These are phyloP conservation scores for Croton laevigatus DNA, from an alignment of 441 rosid species.

Conservation along the genomic window DNA sequence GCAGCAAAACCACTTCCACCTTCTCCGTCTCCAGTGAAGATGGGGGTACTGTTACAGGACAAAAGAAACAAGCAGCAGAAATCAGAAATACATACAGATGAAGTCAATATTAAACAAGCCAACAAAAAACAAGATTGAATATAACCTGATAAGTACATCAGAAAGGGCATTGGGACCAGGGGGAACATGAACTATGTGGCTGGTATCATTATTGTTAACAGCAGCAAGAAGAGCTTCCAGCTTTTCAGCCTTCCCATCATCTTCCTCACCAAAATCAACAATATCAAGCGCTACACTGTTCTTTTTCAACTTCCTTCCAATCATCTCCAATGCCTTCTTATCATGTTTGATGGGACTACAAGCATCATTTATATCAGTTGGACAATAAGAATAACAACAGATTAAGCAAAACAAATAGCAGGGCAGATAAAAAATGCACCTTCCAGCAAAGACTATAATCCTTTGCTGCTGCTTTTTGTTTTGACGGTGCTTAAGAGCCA, in stretches of 20 bases:
- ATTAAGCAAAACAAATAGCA: neutral
- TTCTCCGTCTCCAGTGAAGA: slow-evolving; percentile 67
- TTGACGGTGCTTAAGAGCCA: slow-evolving; percentile 94
- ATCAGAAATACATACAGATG: neutral
- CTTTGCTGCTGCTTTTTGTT: slow-evolving; percentile 88
- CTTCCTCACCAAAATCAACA: slow-evolving; percentile 89
- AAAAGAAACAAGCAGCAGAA: neutral
- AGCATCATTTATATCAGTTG: neutral
- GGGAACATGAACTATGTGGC: slow-evolving; percentile 90
- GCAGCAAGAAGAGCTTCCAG: slow-evolving; percentile 81
- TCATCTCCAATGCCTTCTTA: slow-evolving; percentile 73
- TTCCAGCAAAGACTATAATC: slow-evolving; percentile 89
- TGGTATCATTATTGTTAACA: slow-evolving; percentile 78
- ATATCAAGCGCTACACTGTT: slow-evolving; percentile 92
- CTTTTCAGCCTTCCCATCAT: slow-evolving; percentile 79
- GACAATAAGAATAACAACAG: neutral
- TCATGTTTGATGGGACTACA: slow-evolving; percentile 81
- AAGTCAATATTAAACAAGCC: neutral
- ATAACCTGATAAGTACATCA: slow-evolving; percentile 81
- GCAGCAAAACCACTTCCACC: slow-evolving; percentile 79
- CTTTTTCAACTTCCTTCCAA: slow-evolving; percentile 89
- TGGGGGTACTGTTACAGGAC: slow-evolving; percentile 51
- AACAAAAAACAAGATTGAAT: neutral
- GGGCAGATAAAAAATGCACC: slow-evolving; percentile 30
- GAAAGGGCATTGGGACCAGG: slow-evolving; percentile 85